A percentile compares a stretch with the other conserved stretches of the same genome.
Conservation (phyloP, 148 eudicot genomes). For the Silene conica region DNA sequence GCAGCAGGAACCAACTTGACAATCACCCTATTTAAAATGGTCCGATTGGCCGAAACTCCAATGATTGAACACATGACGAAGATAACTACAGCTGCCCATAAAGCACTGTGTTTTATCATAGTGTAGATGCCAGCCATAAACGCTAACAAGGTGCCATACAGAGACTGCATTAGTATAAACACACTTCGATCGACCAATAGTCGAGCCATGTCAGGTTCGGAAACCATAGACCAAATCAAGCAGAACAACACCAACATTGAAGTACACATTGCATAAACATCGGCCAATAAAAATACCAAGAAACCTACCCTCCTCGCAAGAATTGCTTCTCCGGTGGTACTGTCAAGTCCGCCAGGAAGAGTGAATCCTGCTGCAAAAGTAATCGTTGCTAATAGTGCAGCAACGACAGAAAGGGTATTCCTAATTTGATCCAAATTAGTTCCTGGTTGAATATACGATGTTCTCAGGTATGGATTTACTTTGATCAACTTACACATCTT, state of each 20-base stretch:
- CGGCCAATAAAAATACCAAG: conserved; percentile 11
- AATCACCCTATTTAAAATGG: not conserved
- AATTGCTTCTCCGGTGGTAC: conserved; percentile 8
- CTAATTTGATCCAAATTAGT: conserved; percentile 14
- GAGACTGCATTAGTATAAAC: not conserved
- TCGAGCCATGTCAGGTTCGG: not conserved
- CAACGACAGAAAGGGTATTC: conserved; percentile 21
- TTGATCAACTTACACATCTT: conserved; percentile 14
- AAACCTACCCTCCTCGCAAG: conserved; percentile 6
- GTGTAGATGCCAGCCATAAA: conserved; percentile 15
- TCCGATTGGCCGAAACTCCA: not conserved
- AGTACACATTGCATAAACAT: not conserved
- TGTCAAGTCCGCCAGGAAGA: conserved; percentile 19
- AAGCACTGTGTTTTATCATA: not conserved
- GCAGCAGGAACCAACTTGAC: conserved; percentile 7
- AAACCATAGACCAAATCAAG: not conserved
- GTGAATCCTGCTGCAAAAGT: conserved; percentile 27
- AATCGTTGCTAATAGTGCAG: conserved; percentile 24
- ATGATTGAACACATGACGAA: conserved; percentile 1
- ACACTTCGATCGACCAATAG: conserved; percentile 15
- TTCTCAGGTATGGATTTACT: conserved; percentile 11
- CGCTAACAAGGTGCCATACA: not conserved
- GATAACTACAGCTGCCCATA: conserved; percentile 14
- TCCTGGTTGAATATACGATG: conserved; percentile 3
- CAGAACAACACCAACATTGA: not conserved